Evolutionary conservation across 108 stramenopile species (phyloP), one percentile per base, ranked within the genome.

Genomic region (Nannochloropsis oceanica): DNA sequence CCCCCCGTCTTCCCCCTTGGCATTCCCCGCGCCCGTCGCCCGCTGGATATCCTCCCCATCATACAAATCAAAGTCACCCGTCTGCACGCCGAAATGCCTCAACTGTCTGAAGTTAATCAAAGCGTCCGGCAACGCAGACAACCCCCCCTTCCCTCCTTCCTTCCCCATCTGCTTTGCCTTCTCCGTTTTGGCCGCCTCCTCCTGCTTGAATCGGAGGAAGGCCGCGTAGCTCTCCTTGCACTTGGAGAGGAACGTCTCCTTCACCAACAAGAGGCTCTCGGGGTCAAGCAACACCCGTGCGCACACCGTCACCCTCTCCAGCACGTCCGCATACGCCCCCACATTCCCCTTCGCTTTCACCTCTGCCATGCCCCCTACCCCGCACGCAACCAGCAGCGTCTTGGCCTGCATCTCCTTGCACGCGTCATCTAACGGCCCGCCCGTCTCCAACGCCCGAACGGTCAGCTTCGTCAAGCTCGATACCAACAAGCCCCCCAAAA

Each of bases 81-180:
- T 83, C 93, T 93, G 85, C 91, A 92, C 81, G 25, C 93, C 96
- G 25, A 94, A 92, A 80, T 93, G 82, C 82, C 94, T 93, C 18
- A 99, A 94, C 90, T 99, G 99, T 22, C 99, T 95, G 92, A 99
- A 97, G 92, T 96, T 95, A 88, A 99, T 99, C 85, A 98, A 93
- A 91, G 98, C 98, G 88, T 99, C 98, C 11, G 97, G 93, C 44
- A 73, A 43, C 80, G 83, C 87, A 22, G 12, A 12, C 80, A 80
- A 80, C 24, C 80, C 80, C n/a, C n/a, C n/a, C n/a, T n/a, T n/a
- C n/a, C n/a, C n/a, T 24, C 80, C 20, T 86, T 80, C 93, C 91
- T 83, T 90, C 89, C 85, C 90, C 44, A 87, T 86, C n/a, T 92
- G 89, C 85, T 91, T 91, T 42, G 81, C 82, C 89, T 95, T 92